A percentile compares a stretch with the other conserved stretches of the same genome.
Evolutionary conservation across 345 rosid genomes (phyloP).

Genomic region (Lepidium africanum): DNA sequence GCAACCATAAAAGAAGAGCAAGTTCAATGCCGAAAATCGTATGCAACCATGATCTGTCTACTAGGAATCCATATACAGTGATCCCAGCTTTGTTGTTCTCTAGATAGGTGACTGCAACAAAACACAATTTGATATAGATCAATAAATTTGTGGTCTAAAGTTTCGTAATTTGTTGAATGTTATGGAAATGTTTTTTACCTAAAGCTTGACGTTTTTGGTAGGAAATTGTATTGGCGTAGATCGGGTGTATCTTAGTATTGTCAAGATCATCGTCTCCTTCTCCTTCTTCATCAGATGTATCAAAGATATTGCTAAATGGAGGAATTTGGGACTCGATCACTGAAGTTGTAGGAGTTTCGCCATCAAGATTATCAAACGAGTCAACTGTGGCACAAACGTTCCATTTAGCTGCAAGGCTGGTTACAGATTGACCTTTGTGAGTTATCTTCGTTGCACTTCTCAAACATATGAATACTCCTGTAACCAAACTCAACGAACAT

Average conservation of each 20-base stretch:
- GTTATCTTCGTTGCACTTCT: constrained; percentile 91
- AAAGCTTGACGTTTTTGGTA: constrained; percentile 86
- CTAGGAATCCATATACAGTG: constrained; percentile 73
- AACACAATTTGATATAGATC: background rate
- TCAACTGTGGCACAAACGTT: constrained; percentile 79
- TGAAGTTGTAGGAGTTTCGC: constrained; percentile 52
- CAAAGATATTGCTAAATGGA: constrained; percentile 21
- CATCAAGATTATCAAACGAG: constrained; percentile 56
- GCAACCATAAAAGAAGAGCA: constrained; percentile 83
- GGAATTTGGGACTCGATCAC: constrained; percentile 10
- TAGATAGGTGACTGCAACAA: constrained; percentile 64
- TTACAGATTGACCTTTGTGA: constrained; percentile 72
- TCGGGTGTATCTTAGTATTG: constrained; percentile 46
- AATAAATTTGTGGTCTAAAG: background rate
- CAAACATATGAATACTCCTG: constrained; percentile 79
- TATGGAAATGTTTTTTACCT: constrained; percentile 34
- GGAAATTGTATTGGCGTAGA: constrained; percentile 62
- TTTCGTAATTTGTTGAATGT: background rate
- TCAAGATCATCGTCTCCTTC: constrained; percentile 64
- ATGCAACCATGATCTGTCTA: constrained; percentile 82
- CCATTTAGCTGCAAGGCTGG: constrained; percentile 89
- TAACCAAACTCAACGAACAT: constrained; percentile 69
- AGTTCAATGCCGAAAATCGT: constrained; percentile 72
- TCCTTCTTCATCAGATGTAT: constrained; percentile 56
- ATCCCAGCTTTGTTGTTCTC: constrained; percentile 86